phyloP scores from a whole-genome alignment of 148 eudicot species.

The Rheum nobile region DNA sequence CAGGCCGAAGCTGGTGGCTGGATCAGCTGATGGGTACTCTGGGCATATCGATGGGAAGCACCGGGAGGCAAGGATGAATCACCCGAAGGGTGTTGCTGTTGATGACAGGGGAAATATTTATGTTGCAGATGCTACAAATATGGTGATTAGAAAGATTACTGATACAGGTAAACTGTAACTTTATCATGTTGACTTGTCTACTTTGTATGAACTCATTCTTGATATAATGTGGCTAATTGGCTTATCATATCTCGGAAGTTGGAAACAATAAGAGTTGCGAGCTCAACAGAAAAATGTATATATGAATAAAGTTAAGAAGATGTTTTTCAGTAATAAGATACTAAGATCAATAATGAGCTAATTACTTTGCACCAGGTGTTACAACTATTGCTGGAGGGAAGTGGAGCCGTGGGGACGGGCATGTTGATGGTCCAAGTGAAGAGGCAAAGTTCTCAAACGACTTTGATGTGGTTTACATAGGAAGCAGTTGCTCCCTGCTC shows the following conservation, averaged over 20 bases:
- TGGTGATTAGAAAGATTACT: slow-evolving; percentile 86
- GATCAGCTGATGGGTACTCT: slow-evolving; percentile 85
- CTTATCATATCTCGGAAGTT: no score
- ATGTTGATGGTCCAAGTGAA: slow-evolving; percentile 95
- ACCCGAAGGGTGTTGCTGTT: slow-evolving; percentile 83
- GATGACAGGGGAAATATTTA: slow-evolving; percentile 89
- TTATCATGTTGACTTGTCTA: not conserved
- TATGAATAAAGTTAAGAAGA: no score
- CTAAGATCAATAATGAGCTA: slow-evolving; percentile 5
- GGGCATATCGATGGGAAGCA: slow-evolving; percentile 88
- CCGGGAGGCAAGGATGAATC: slow-evolving; percentile 83
- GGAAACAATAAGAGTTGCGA: no score
- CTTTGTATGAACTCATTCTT: not conserved
- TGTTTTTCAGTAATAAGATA: not conserved
- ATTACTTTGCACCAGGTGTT: slow-evolving; percentile 32
- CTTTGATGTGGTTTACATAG: slow-evolving; percentile 87
- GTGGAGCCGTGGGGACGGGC: slow-evolving; percentile 68
- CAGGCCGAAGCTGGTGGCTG: slow-evolving; percentile 82
- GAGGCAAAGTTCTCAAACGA: slow-evolving; percentile 94
- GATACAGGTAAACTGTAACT: slow-evolving; percentile 48
- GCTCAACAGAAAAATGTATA: no score
- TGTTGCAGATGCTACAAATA: slow-evolving; percentile 79
- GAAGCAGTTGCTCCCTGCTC: slow-evolving; percentile 96
- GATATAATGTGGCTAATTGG: no score
- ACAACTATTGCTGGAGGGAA: slow-evolving; percentile 98